Evolutionary conservation across 805 yeast genomes (phyloP), one percentile per base, ranked within the genome.

Genomic region (Candida michaelii): DNA sequence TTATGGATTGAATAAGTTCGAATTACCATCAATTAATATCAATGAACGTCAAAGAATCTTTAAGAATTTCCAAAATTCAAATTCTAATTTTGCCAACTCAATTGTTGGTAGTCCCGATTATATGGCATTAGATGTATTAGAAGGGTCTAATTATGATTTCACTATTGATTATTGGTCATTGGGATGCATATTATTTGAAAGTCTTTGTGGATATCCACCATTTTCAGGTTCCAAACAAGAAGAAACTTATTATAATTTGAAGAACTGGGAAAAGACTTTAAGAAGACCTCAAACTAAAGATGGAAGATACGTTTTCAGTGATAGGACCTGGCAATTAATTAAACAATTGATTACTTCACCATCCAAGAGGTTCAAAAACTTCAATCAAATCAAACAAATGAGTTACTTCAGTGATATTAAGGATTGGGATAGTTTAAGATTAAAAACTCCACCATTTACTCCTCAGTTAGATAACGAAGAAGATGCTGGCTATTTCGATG

Each of bases 151-250:
- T 45, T 93, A 93, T 63, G 97, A 93, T 60, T 90, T 84, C 61
- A 91, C 99, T 12, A 95, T 95, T 44, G 99, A 93, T 69, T 93
- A 93, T 63, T 93, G 99, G 99, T 90, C 98, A 0, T 72, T 93
- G 45, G 99, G 99, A 4, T 93, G 99, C 66, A 93, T 93, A 83
- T 71, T 93, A 30, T 93, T 91, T 61, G 99, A 93, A 66, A 87
- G 97, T 36, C 77, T 93, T 44, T 93, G 93, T 50, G 98, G 99
- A 0, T 93, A 88, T 64, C 95, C 99, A 3, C 99, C 99, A 34
- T 93, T 93, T 59, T 83, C 96, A 31, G 99, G 99, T 2, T 80
- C 89, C 31, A 80, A 87, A 30, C 86, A 95, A 30, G 96, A 93
- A 56, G 99, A 93, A 62, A 93, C 99, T 0, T 93, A 95, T 63